phyloP scores from a whole-genome alignment of 208 protist species.

The Borovskyia barvae region DNA sequence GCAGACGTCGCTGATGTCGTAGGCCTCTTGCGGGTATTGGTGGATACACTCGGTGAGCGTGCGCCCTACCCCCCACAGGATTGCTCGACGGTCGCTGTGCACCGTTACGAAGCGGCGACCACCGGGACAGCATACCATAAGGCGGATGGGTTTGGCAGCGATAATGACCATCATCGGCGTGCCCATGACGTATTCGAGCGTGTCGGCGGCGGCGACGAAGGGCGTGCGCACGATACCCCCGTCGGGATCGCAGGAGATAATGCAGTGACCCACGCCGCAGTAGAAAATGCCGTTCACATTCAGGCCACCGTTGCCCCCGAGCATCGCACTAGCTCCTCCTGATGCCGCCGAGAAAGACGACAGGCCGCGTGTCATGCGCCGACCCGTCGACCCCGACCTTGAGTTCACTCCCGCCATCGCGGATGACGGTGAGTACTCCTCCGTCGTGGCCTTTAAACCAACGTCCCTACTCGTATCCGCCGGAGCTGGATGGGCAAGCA shows the following conservation, averaged over 20 bases:
- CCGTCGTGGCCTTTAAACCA: neutral
- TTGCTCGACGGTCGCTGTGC: slow-evolving; percentile 72
- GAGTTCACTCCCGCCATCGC: neutral
- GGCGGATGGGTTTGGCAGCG: slow-evolving; percentile 38
- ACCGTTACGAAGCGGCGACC: slow-evolving; percentile 64
- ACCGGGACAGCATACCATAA: slow-evolving; percentile 40
- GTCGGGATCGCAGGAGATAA: slow-evolving; percentile 58
- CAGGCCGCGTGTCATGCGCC: neutral
- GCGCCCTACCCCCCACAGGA: slow-evolving; percentile 73
- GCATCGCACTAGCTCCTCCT: neutral
- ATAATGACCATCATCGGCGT: slow-evolving; percentile 21
- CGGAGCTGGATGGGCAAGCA: slow-evolving; percentile 39
- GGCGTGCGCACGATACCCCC: slow-evolving; percentile 57
- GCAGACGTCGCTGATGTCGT: slow-evolving; percentile 69
- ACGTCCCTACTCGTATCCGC: neutral
- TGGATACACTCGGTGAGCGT: slow-evolving; percentile 58
- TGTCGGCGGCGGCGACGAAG: slow-evolving; percentile 20
- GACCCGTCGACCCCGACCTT: neutral
- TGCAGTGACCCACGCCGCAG: slow-evolving; percentile 39
- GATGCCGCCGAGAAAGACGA: neutral
- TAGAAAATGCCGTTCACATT: slow-evolving; percentile 57
- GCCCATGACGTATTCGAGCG: slow-evolving; percentile 11
- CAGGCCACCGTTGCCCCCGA: neutral
- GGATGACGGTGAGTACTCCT: neutral
- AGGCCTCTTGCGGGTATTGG: slow-evolving; percentile 71